These are phyloP conservation scores for Xylogone sp. DNA, from an alignment of 2,329 filamentous ascomycete species.

Conservation along the genomic window DNA sequence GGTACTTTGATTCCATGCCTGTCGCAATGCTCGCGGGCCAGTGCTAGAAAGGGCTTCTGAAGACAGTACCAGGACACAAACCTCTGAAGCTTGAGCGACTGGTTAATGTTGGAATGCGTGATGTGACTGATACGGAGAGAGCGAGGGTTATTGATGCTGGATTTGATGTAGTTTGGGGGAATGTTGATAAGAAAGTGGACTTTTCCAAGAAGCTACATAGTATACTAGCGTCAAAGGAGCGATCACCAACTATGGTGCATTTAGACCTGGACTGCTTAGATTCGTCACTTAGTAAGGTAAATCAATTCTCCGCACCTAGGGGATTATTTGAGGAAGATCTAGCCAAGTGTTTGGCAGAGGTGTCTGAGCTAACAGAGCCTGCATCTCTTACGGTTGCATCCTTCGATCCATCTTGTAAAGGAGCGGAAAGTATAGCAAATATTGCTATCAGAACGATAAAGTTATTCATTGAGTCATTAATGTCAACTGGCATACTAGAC, in stretches of 20 bases:
- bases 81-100: slow-evolving; percentile 17
- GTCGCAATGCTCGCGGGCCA: slow-evolving; percentile 32
- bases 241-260: neutral
- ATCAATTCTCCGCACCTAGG: neutral
- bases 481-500: neutral
- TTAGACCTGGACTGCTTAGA: neutral
- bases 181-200: neutral
- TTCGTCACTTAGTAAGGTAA: neutral
- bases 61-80: slow-evolving; percentile 27
- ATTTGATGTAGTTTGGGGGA: neutral
- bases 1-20: slow-evolving; percentile 34
- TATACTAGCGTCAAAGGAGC: neutral
- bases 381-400: slow-evolving; percentile 3
- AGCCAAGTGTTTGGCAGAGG: neutral
- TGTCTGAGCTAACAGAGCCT: neutral
- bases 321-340: neutral
- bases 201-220: neutral
- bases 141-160: slow-evolving; percentile 17
- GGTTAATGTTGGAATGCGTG: slow-evolving; percentile 24
- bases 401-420: slow-evolving; percentile 3
- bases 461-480: neutral
- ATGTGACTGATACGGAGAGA: slow-evolving; percentile 26
- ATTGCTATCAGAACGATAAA: slow-evolving; percentile 1
- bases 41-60: slow-evolving; percentile 27
- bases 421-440: slow-evolving; percentile 1